phyloP scores from a whole-genome alignment of 2,329 filamentous ascomycete species.

The Diaporthe australafricana region DNA sequence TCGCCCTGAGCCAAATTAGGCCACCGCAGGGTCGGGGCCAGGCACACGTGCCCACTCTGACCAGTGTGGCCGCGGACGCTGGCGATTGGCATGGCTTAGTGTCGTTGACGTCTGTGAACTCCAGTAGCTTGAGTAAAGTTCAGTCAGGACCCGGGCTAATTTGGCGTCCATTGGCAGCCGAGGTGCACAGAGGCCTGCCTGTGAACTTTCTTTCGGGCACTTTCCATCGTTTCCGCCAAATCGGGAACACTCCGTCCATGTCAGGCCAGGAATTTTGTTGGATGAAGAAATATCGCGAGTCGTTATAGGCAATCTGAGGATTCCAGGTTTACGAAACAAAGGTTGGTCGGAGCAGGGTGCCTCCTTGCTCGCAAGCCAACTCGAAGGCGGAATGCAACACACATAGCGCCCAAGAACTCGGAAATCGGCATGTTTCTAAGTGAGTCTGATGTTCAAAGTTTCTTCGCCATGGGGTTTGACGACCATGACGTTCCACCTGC shows the following conservation, averaged over 20 bases:
- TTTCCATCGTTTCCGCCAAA: background rate
- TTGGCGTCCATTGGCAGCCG: conserved; percentile 15
- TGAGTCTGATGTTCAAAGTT: conserved; percentile 7
- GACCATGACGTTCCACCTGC: background rate
- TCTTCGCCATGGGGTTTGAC: background rate
- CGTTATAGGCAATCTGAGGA: background rate
- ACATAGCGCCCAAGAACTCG: background rate
- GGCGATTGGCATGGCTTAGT: conserved; percentile 28
- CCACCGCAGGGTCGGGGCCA: background rate
- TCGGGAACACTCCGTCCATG: background rate
- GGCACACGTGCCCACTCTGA: background rate
- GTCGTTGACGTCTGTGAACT: background rate
- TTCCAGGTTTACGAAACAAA: conserved; percentile 2
- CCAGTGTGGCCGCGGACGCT: background rate
- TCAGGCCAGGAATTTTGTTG: background rate
- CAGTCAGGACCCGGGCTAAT: background rate
- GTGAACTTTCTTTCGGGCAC: background rate
- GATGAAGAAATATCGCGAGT: background rate
- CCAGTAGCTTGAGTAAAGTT: background rate
- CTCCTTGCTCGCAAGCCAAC: conserved; percentile 18
- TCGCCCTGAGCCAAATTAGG: background rate
- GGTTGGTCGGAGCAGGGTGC: background rate
- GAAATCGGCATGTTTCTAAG: conserved; percentile 12
- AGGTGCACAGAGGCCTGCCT: conserved; percentile 2
- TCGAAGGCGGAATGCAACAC: conserved; percentile 15